Evolutionary conservation across 176 grass and related monocot genomes (phyloP), one percentile per base, ranked within the genome.

Genomic region (Bonia amplexicaulis): DNA sequence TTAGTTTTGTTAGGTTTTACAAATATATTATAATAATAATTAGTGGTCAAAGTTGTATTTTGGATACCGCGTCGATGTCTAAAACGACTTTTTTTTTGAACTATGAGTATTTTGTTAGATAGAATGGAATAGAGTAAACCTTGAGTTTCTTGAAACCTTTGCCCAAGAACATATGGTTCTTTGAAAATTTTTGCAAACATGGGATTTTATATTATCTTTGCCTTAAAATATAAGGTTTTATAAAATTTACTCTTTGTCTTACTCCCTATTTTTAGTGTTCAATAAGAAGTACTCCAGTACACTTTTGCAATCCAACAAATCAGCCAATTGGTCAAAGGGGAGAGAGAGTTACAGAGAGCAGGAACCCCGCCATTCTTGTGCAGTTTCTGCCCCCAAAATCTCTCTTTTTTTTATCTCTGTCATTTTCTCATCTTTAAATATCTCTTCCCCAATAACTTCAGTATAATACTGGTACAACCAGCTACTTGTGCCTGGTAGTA

Each of bases 281-380:
- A 79, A 83, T 65, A 76, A 71, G 33, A 63, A 62, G 63, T 65
- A 53, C 58, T 87, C 22, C 13, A 54, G 45, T 48, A 63, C 85
- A 91, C 69, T 80, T 55, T 75, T 76, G 69, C 70, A 91, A 76
- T 91, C 85, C 85, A 91, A 84, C 85, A 69, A 71, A 91, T 84
- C 85, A 84, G 70, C 53, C 54, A 20, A 63, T 58, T 85, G 89
- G 81, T 91, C 85, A 87, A 91, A 91, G 77, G 81, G 84, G 76
- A 84, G 88, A 23, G 49, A 5, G 47, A 15, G 35, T 8, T 20
- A 54, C 29, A 46, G 14, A 54, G 51, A 61, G 40, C 55, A 75
- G 82, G 82, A 75, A 66, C 45, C 70, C 81, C 59, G 70, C 58
- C 81, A 83, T 73, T 73, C 55, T 83, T 62, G 69, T 73, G 54